Evolutionary conservation across 1,284 basidiomycete genomes (phyloP), one percentile per base, ranked within the genome.

Genomic region (Ganoderma resinaceum): DNA sequence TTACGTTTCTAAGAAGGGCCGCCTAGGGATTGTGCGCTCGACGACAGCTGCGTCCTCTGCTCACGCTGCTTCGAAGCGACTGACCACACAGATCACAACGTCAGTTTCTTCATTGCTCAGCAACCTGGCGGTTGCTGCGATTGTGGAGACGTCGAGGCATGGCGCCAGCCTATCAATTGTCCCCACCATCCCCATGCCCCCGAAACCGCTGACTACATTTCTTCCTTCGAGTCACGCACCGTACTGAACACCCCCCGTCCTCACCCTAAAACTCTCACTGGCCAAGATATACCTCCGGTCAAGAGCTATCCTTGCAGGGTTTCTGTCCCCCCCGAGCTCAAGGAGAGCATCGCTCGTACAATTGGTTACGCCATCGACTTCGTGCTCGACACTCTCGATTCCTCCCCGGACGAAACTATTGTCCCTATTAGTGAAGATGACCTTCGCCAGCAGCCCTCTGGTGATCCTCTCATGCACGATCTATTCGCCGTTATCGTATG

Each of bases 81-180:
- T 23, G 86, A 92, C 70, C 96, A 98, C 77, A 82, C 84, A 46
- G 91, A 90, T 43, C 96, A 98, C 82, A 96, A 95, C 73, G 91
- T 97, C 73, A 92, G 92, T 70, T 97, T 97, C 82, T 95, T 95
- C 78, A 92, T 95, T 70, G 92, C 94, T 12, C 94, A 95, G 71
- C 93, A 97, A 75, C 93, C 94, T 0, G 94, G 95, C 11, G 93
- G 95, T 3, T 96, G 94, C 72, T 98, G 96, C 78, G 96, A 97
- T 80, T 98, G 96, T 75, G 95, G 95, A 26, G 96, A 97, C 76
- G 83, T 87, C 33, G 93, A 96, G 76, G 95, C 95, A 2, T 98
- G 95, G 95, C 85, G 89, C 37, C 75, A 76, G 6, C 82, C 86
- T 37, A 86, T 94, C 26, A 81, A 84, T 7, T 97, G 95, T 78